These are phyloP conservation scores for Thelonectria discophora DNA, from an alignment of 2,329 filamentous ascomycete genomes.

Conservation along the genomic window DNA sequence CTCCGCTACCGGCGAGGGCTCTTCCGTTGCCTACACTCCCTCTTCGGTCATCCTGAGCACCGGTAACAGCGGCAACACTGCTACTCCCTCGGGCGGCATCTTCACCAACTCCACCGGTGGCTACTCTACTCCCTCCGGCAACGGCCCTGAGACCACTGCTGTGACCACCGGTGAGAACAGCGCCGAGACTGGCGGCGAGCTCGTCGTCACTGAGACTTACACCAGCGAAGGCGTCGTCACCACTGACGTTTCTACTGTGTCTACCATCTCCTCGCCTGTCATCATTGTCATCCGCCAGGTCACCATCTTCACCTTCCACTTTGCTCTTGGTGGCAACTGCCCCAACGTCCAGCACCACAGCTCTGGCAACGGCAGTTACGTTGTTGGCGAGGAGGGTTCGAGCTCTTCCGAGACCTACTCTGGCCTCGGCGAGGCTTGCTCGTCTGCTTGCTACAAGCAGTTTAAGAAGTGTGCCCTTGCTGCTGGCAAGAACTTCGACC, in stretches of 20 bases:
- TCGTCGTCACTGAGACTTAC: conserved; percentile 15
- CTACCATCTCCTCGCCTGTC: conserved; percentile 19
- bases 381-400: conserved; percentile 33
- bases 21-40: conserved; percentile 1
- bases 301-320: conserved; percentile 30
- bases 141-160: conserved; percentile 9
- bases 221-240: conserved; percentile 16
- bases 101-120: conserved; percentile 14
- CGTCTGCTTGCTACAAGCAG: conserved; percentile 40
- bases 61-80: conserved; percentile 8
- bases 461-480: conserved; percentile 36
- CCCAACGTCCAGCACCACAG: conserved; percentile 34
- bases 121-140: conserved; percentile 1
- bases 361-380: conserved; percentile 35
- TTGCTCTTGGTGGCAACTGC: conserved; percentile 39
- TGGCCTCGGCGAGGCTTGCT: conserved; percentile 35
- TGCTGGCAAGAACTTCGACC: conserved; percentile 39
- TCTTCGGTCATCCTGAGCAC: conserved; percentile 27
- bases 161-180: conserved; percentile 1
- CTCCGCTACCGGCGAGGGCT: conserved; percentile 7
- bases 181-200: conserved; percentile 3
- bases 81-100: conserved; percentile 13
- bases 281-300: conserved; percentile 23
- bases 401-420: conserved; percentile 32
- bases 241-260: conserved; percentile 21